These are phyloP conservation scores for Rhizoclosmatium sp. DNA, from an alignment of 192 early-diverging fungal species.

Conservation along the genomic window DNA sequence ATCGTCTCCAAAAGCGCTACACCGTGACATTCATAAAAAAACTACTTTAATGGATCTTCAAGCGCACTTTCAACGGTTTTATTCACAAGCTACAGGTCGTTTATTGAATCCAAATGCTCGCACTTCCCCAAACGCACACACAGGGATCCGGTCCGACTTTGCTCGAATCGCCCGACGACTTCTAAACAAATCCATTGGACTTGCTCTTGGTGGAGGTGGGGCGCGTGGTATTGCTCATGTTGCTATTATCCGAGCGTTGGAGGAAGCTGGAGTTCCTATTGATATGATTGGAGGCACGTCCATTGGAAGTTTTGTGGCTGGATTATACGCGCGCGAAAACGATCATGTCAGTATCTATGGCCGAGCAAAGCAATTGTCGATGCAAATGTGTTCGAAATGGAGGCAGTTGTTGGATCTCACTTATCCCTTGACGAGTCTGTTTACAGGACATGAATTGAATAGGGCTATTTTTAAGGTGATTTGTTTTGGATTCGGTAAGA, in stretches of 20 bases:
- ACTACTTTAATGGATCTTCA: conserved; percentile 50
- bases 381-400: conserved; percentile 84
- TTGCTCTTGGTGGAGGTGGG: conserved; percentile 96
- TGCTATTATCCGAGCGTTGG: conserved; percentile 90
- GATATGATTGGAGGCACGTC: conserved; percentile 98
- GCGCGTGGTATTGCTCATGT: conserved; percentile 94
- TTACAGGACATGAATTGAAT: conserved; percentile 96
- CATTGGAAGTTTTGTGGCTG: conserved; percentile 95
- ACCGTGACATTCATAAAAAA: conserved; percentile 32
- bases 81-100: conserved; percentile 34
- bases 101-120: conserved; percentile 13
- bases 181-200: conserved; percentile 88
- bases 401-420: conserved; percentile 92
- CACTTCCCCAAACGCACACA: conserved; percentile 43
- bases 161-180: conserved; percentile 89
- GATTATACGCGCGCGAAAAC: conserved; percentile 88
- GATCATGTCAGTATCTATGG: conserved; percentile 90
- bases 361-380: conserved; percentile 83
- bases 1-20: conserved; percentile 39
- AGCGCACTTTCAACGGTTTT: conserved; percentile 49
- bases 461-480: conserved; percentile 91
- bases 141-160: conserved; percentile 65
- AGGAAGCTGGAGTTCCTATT: conserved; percentile 96
- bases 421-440: conserved; percentile 91
- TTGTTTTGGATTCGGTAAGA: background rate